Base-by-base conservation (phyloP, 257 asterid species). In the Striga asiatica region DNA sequence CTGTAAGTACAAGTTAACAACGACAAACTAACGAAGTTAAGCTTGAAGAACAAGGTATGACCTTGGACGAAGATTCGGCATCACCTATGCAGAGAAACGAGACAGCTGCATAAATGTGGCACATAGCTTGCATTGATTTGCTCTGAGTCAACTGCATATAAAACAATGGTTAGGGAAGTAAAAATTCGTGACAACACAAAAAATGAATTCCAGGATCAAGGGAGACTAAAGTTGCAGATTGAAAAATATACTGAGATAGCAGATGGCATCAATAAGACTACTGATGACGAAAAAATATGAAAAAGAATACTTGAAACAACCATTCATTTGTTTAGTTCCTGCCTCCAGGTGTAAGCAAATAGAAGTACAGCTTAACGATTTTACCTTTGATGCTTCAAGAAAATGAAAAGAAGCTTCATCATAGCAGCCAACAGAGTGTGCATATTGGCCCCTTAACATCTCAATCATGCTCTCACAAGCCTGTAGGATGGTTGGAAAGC, bases 371-470 rank as follows among this genome's bases (percentile, higher is more conserved):
- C 56, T 58, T 10, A 31, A 16, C 29, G 49, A 17, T 17, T 47
- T 53, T 72, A 84, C 96, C 88, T 75, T 80, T 27, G 95, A 77
- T 71, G 95, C 95, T 77, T 83, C 95, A 61, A 91, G 69, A 72
- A 91, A 91, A 81, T 91, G 98, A 66, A 75, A 91, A 55, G 72
- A 70, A 48, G 98, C 98, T 58, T 91, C 98, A 50, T 27, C 67
- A 60, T 87, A 91, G 71, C 84, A 87, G 60, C 94, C 92, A 52
- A 84, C 78, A 8, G 94, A 74, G 71, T 91, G 98, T 55, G 96
- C 89, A 78, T 91, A 91, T 56, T 91, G 98, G 41, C 98, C 98
- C 77, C 96, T 77, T 29, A 87, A 88, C 81, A 87, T 84, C 81
- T 83, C 96, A 64, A 91, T 67, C 25, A 62, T 80, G 72, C 95